phyloP scores from a whole-genome alignment of 768 basidiomycete genomes.

The Calocera cornea region DNA sequence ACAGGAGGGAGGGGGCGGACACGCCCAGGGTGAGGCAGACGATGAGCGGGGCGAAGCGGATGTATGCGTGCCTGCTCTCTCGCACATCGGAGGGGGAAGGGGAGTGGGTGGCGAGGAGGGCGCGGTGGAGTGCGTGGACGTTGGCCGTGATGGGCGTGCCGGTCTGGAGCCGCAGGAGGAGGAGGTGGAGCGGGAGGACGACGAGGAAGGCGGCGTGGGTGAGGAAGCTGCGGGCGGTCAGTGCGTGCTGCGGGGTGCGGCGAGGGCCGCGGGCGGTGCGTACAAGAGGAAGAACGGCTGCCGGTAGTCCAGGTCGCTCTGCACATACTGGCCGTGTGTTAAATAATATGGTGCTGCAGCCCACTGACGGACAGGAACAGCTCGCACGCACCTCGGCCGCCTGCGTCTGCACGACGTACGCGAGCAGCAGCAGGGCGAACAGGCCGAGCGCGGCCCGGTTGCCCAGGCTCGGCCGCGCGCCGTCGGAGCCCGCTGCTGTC shows the following conservation, averaged over 20 bases:
- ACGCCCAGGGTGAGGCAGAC: constrained; percentile 40
- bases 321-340: constrained; percentile 62
- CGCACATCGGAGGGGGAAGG: not conserved
- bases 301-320: constrained; percentile 58
- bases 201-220: constrained; percentile 72
- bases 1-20: constrained; percentile 51
- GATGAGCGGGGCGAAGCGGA: constrained; percentile 25
- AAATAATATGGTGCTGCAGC: not conserved
- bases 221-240: constrained; percentile 44
- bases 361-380: not conserved
- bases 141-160: constrained; percentile 25
- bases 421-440: constrained; percentile 20
- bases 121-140: not conserved
- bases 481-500: too few relatives aligned
- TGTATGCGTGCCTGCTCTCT: not conserved
- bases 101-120: constrained; percentile 6
- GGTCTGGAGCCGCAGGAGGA: constrained; percentile 45
- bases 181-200: constrained; percentile 70
- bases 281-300: constrained; percentile 87
- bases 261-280: constrained; percentile 19
- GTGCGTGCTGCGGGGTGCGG: not conserved
- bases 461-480: not conserved
- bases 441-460: not conserved
- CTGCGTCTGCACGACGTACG: constrained; percentile 67
- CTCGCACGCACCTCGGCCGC: constrained; percentile 48